phyloP scores from a whole-genome alignment of 2,329 filamentous ascomycete genomes.

The Paecilomyces niveus region DNA sequence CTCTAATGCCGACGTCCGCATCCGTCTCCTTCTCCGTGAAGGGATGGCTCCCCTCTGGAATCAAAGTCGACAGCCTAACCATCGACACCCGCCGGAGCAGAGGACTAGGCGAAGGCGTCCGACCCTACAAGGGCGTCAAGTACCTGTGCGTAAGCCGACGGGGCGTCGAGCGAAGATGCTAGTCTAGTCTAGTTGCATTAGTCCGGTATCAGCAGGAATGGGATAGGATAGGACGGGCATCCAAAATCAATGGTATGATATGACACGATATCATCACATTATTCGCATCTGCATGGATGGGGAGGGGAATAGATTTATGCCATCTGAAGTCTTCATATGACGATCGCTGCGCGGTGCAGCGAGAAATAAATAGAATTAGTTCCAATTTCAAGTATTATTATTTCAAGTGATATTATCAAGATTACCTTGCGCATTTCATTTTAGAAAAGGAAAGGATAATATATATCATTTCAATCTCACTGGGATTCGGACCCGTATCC shows the following conservation, averaged over 20 bases:
- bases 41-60: constrained; percentile 58
- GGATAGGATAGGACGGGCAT: neutral
- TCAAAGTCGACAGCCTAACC: constrained; percentile 56
- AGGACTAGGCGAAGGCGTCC: constrained; percentile 78
- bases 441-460: too few relatives aligned
- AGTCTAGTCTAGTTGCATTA: constrained; percentile 2
- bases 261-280: neutral
- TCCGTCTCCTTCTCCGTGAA: constrained; percentile 59
- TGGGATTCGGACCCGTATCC: too few relatives aligned
- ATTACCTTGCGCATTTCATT: too few relatives aligned
- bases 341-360: too few relatives aligned
- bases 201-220: neutral
- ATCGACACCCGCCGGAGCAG: constrained; percentile 70
- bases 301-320: too few relatives aligned
- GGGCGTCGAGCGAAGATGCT: constrained; percentile 43
- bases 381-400: too few relatives aligned
- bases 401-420: too few relatives aligned
- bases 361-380: too few relatives aligned
- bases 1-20: constrained; percentile 72
- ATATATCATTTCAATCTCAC: too few relatives aligned
- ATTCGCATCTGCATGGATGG: too few relatives aligned
- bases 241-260: neutral
- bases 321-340: too few relatives aligned
- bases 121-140: constrained; percentile 97
- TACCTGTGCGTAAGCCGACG: constrained; percentile 69